phyloP scores from a whole-genome alignment of 2,329 filamentous ascomycete species.

The Ophiostoma triangulosporum region DNA sequence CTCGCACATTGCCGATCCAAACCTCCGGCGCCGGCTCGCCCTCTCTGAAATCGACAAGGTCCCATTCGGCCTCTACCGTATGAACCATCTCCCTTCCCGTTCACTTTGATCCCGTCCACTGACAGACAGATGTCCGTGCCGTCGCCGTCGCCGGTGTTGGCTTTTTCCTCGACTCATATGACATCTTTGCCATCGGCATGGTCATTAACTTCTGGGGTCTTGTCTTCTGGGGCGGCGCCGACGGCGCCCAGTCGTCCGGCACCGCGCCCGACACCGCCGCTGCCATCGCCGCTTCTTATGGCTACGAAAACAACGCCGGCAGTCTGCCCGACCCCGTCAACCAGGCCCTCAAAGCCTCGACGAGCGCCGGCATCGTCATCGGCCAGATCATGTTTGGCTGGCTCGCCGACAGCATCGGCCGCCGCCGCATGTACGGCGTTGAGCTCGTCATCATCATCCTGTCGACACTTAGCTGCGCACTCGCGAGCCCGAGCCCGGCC shows the following conservation, averaged over 20 bases:
- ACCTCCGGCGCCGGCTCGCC: slow-evolving; percentile 59
- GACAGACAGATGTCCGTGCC: slow-evolving; percentile 40
- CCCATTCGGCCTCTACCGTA: slow-evolving; percentile 56
- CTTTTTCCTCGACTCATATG: slow-evolving; percentile 74
- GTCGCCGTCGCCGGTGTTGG: slow-evolving; percentile 66
- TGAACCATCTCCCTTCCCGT: too few relatives aligned
- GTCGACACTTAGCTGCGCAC: slow-evolving; percentile 50
- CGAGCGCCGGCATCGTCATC: slow-evolving; percentile 63
- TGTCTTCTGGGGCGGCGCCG: slow-evolving; percentile 52
- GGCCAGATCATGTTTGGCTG: slow-evolving; percentile 68
- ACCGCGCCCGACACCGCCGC: slow-evolving; percentile 20
- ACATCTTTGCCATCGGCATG: slow-evolving; percentile 69
- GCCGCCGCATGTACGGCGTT: slow-evolving; percentile 71
- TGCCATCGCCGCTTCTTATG: slow-evolving; percentile 22
- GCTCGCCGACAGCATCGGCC: slow-evolving; percentile 60
- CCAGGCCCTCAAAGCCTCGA: slow-evolving; percentile 70
- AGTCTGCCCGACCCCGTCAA: slow-evolving; percentile 50
- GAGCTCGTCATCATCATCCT: slow-evolving; percentile 61
- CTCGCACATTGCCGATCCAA: slow-evolving; percentile 55
- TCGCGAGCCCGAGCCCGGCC: slow-evolving; percentile 46
- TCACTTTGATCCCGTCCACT: too few relatives aligned
- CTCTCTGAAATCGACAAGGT: slow-evolving; percentile 71
- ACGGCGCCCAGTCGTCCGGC: slow-evolving; percentile 22
- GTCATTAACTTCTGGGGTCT: slow-evolving; percentile 59
- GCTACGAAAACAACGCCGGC: slow-evolving; percentile 37